These are phyloP conservation scores for Oldenlandia corymbosa DNA, from an alignment of 257 asterid genomes.

Conservation along the genomic window DNA sequence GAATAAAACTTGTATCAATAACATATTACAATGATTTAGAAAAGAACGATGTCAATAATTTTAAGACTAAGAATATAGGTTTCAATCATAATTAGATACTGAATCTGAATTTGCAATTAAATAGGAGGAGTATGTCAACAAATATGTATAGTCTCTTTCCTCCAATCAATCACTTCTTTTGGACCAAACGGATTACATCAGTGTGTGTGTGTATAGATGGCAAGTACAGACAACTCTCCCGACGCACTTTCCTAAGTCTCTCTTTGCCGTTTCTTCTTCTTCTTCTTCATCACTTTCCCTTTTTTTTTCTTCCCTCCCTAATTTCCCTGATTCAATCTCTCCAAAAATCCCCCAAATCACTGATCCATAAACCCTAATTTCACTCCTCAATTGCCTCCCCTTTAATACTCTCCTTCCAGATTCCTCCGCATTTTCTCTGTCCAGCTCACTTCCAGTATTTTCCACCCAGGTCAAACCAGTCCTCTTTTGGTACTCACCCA, in stretches of 20 bases:
- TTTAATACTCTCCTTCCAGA: not conserved
- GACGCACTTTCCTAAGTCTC: not conserved
- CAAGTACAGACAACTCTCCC: not conserved
- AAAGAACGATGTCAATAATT: too few species aligned
- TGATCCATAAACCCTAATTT: conserved; percentile 13
- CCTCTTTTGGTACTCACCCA: not conserved
- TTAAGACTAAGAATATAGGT: too few species aligned
- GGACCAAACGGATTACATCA: conserved; percentile 3
- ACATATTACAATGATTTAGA: too few species aligned
- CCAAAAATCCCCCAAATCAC: too few species aligned
- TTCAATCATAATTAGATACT: too few species aligned
- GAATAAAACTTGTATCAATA: too few species aligned
- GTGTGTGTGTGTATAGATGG: too few species aligned
- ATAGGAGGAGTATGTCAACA: not conserved
- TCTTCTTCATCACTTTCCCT: not conserved
- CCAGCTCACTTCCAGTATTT: not conserved
- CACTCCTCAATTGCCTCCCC: not conserved
- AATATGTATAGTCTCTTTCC: not conserved
- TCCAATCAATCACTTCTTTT: not conserved
- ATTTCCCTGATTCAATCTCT: not conserved
- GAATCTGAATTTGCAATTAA: not conserved
- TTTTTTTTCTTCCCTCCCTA: not conserved
- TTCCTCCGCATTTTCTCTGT: not conserved
- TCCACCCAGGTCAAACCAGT: conserved; percentile 1
- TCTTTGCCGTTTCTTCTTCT: not conserved